Evolutionary conservation across 2,329 filamentous ascomycete genomes (phyloP).

Genomic region (Arthrobotrys megalospora): DNA sequence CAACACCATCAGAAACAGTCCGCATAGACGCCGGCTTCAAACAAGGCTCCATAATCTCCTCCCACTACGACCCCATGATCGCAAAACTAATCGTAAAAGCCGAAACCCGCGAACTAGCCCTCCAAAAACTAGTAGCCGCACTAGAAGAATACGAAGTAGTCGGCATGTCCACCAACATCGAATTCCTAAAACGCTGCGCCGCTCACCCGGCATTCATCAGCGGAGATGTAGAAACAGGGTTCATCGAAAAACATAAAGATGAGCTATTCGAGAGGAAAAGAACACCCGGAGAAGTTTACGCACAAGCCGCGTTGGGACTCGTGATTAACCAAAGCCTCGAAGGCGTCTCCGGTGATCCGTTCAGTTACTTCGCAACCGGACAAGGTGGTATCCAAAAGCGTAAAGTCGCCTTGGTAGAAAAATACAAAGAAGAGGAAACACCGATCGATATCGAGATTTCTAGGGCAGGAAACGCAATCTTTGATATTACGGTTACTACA

Average conservation of each 20-base stretch:
- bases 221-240: slow-evolving; percentile 94
- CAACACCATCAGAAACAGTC: slow-evolving; percentile 78
- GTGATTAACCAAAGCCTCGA: slow-evolving; percentile 62
- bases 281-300: slow-evolving; percentile 81
- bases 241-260: slow-evolving; percentile 88
- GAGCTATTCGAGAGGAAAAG: slow-evolving; percentile 80
- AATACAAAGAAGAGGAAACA: slow-evolving; percentile 46
- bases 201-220: slow-evolving; percentile 84
- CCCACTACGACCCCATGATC: slow-evolving; percentile 98
- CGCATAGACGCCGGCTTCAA: slow-evolving; percentile 95
- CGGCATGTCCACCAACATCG: slow-evolving; percentile 93
- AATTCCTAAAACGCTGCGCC: slow-evolving; percentile 92
- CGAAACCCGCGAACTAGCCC: slow-evolving; percentile 81
- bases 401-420: slow-evolving; percentile 62
- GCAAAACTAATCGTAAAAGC: slow-evolving; percentile 95
- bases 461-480: slow-evolving; percentile 67
- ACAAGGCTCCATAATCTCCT: slow-evolving; percentile 90
- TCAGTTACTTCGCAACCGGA: slow-evolving; percentile 65
- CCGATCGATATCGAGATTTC: slow-evolving; percentile 62
- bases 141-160: slow-evolving; percentile 92
- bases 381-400: slow-evolving; percentile 62
- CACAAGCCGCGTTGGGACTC: slow-evolving; percentile 87
- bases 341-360: slow-evolving; percentile 65
- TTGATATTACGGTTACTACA: slow-evolving; percentile 69
- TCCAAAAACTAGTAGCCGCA: slow-evolving; percentile 84